Percentiles rank a stretch among this genome's conserved stretches.
phyloP scores from a whole-genome alignment of 305 asterid species.

The Solanum aculeatissimum region DNA sequence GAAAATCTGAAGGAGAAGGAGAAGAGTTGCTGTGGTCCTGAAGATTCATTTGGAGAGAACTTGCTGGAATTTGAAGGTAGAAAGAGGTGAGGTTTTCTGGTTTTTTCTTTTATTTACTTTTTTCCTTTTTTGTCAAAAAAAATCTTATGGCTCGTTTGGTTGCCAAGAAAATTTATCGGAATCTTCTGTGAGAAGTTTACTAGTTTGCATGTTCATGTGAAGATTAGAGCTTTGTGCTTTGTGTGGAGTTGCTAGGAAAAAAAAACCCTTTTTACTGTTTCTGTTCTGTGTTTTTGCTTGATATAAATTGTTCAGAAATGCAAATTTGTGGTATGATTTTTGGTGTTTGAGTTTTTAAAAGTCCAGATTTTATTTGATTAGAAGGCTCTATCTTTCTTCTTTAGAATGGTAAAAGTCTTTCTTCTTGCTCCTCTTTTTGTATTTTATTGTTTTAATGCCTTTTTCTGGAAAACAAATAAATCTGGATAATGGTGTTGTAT shows the following conservation, averaged over 20 bases:
- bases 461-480: background rate
- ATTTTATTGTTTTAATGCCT: background rate
- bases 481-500: background rate
- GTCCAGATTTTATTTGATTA: background rate
- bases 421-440: background rate
- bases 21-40: background rate
- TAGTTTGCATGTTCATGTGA: background rate
- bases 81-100: constrained; percentile 8
- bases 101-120: background rate
- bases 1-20: background rate
- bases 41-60: constrained; percentile 13
- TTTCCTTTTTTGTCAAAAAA: background rate
- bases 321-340: background rate
- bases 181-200: background rate
- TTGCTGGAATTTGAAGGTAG: constrained; percentile 10
- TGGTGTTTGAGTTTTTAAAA: background rate
- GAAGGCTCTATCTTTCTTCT: background rate
- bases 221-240: background rate
- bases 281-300: background rate
- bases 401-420: background rate
- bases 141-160: background rate
- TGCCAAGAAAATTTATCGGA: background rate
- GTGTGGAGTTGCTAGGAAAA: background rate
- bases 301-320: background rate
- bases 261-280: background rate